phyloP scores from a whole-genome alignment of 257 asterid genomes.

The Salvia splendens region DNA sequence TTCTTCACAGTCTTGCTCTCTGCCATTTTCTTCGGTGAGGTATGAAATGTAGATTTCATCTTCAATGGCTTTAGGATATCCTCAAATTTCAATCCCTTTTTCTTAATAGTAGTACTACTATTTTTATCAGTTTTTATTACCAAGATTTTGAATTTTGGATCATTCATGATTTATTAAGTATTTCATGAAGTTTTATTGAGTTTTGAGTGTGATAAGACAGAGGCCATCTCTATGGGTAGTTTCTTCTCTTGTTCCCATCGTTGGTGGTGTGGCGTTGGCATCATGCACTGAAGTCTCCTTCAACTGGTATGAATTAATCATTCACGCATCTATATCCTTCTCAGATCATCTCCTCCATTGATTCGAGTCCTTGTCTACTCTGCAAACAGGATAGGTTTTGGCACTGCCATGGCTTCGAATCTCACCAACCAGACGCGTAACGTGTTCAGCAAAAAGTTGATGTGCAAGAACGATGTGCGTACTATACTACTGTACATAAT shows the following conservation, averaged over 20 bases:
- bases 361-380: slow-evolving; percentile 2
- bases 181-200: slow-evolving; percentile 34
- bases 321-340: neutral
- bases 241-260: slow-evolving; percentile 76
- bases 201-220: slow-evolving; percentile 51
- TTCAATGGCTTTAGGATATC: too few species aligned
- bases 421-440: slow-evolving; percentile 86
- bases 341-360: neutral
- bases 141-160: neutral
- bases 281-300: slow-evolving; percentile 86
- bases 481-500: neutral
- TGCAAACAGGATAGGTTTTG: slow-evolving; percentile 74
- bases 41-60: slow-evolving; percentile 13
- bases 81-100: too few species aligned
- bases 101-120: too few species aligned
- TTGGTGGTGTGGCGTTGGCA: slow-evolving; percentile 90
- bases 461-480: slow-evolving; percentile 70
- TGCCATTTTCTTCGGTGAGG: slow-evolving; percentile 68
- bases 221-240: slow-evolving; percentile 74
- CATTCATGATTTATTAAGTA: neutral
- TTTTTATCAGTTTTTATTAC: too few species aligned
- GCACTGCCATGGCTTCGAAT: slow-evolving; percentile 95
- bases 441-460: slow-evolving; percentile 73
- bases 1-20: slow-evolving; percentile 88
- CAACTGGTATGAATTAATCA: slow-evolving; percentile 65